Evolutionary conservation across 2,329 filamentous ascomycete genomes (phyloP), one percentile per base, ranked within the genome.

Genomic region (Apiospora malaysiana): DNA sequence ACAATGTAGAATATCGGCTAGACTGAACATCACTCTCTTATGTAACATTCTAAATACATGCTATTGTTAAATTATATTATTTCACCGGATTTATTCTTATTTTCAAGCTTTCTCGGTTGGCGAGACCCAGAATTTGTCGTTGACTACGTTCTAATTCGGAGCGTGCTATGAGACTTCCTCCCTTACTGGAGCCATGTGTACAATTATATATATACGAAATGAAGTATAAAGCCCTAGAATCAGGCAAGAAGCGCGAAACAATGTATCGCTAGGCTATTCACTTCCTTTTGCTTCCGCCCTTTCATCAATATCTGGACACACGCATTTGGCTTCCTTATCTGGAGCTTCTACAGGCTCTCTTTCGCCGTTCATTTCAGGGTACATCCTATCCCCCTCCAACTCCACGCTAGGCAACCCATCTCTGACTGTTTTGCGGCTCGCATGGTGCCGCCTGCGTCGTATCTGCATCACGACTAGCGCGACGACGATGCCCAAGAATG

Each of bases 191-290:
- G n/a, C n/a, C n/a, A n/a, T n/a, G n/a, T n/a, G n/a, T n/a, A n/a
- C n/a, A n/a, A n/a, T n/a, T n/a, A n/a, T n/a, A n/a, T n/a, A n/a
- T n/a, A n/a, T n/a, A n/a, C n/a, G n/a, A n/a, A n/a, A n/a, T n/a
- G n/a, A n/a, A n/a, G 25, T 56, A 18, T 12, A 32, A 27, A 56
- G 7, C 3, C 14, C 9, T 6, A 3, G 2, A 32, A 25, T 12
- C 12, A 3, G 10, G 12, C 5, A 16, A 2, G 6, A 2, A 2
- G 27, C 49, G 4, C 2, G 49, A 0, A 32, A 27, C 6, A 0
- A 18, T 12, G 16, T 23, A 2, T 27, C 4, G 4, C 1, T 32
- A 25, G n/a, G n/a, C 46, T 49, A 8, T 9, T 1, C 14, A 5
- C 16, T 25, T 1, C 25, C 10, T 8, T 18, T 21, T 56, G 25